Percentiles rank a stretch among this genome's conserved stretches.
Conservation (phyloP, 1,284 basidiomycete genomes). For the Papiliotrema flavescens region DNA sequence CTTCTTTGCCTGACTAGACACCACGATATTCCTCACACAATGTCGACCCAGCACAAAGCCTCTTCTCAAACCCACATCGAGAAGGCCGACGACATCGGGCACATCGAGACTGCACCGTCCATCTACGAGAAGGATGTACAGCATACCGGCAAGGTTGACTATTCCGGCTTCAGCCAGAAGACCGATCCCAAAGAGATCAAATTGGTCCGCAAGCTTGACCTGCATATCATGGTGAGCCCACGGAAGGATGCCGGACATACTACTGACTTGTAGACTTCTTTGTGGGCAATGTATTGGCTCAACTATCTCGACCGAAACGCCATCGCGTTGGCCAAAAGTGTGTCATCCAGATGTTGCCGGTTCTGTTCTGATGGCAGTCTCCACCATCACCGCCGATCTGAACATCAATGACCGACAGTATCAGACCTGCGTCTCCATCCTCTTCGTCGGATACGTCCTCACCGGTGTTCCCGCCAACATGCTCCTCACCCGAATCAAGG, state of each 20-base stretch:
- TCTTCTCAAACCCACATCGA: background rate
- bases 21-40: too few relatives aligned
- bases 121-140: slow-evolving; percentile 5
- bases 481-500: slow-evolving; percentile 31
- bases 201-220: slow-evolving; percentile 25
- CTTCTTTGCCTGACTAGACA: too few relatives aligned
- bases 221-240: slow-evolving; percentile 16
- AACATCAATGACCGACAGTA: slow-evolving; percentile 28
- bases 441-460: slow-evolving; percentile 39
- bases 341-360: background rate
- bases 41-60: too few relatives aligned
- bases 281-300: slow-evolving; percentile 26
- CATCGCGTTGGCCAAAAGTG: slow-evolving; percentile 13
- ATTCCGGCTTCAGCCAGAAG: slow-evolving; percentile 27
- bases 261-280: slow-evolving; percentile 3
- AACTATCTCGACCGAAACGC: slow-evolving; percentile 18
- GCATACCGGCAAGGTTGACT: slow-evolving; percentile 17
- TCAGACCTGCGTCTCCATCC: slow-evolving; percentile 40
- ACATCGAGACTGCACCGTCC: slow-evolving; percentile 5
- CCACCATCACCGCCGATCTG: slow-evolving; percentile 26
- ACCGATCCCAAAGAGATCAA: slow-evolving; percentile 25
- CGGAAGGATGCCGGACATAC: background rate
- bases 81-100: slow-evolving; percentile 1
- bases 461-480: slow-evolving; percentile 34
- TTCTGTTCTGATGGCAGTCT: slow-evolving; percentile 1